These are phyloP conservation scores for Entophlyctis luteolus DNA, from an alignment of 192 early-diverging fungal species.

Conservation along the genomic window DNA sequence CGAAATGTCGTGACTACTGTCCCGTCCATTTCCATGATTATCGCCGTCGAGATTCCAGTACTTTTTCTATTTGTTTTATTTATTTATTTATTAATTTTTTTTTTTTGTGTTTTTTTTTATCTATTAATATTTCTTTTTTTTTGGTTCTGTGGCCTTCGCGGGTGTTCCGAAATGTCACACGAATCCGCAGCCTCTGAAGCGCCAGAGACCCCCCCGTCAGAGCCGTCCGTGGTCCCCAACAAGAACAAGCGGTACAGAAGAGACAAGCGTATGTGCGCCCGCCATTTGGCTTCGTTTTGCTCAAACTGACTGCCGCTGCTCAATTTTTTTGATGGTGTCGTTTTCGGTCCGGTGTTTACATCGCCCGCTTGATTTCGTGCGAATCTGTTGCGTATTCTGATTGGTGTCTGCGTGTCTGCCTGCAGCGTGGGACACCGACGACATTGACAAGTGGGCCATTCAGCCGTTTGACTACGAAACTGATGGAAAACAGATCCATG, in stretches of 20 bases:
- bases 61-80: too few relatives aligned
- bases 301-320: background rate
- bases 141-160: too few relatives aligned
- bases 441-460: conserved; percentile 92
- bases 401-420: too few relatives aligned
- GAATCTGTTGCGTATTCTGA: background rate
- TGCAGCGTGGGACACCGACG: conserved; percentile 80
- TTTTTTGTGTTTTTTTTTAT: too few relatives aligned
- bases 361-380: background rate
- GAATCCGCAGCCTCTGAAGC: too few relatives aligned
- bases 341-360: background rate
- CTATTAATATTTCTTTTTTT: too few relatives aligned
- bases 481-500: conserved; percentile 43
- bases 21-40: too few relatives aligned
- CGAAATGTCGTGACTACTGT: too few relatives aligned
- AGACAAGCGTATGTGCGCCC: conserved; percentile 52
- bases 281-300: background rate
- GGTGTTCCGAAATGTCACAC: too few relatives aligned
- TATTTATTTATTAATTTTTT: too few relatives aligned
- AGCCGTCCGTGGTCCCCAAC: background rate
- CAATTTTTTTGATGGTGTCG: background rate
- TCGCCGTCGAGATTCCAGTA: too few relatives aligned
- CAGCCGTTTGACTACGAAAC: conserved; percentile 74
- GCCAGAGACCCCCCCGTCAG: too few relatives aligned
- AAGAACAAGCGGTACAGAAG: conserved; percentile 58